Evolutionary conservation across 2,329 filamentous ascomycete species (phyloP), one percentile per base, ranked within the genome.

Genomic region (Lizonia empirigonia): DNA sequence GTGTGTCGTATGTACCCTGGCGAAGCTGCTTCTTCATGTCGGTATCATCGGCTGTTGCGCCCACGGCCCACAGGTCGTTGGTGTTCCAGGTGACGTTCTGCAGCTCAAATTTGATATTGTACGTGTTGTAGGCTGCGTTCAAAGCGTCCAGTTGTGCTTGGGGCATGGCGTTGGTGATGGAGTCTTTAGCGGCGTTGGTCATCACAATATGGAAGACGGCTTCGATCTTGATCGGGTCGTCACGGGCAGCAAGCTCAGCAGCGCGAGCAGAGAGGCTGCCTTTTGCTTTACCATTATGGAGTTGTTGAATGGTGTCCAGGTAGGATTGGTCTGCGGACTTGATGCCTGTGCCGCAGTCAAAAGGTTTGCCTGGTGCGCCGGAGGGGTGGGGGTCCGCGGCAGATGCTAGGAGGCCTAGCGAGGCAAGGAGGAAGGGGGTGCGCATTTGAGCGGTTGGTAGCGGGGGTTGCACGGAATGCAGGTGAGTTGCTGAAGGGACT

Each of bases 1-100:
- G 74, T 1, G 78, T 77, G 30, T 62, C 55, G 68, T 85, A 85
- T 30, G 67, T 78, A 42, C 83, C 82, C 50, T 76, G 71, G 18
- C 82, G 80, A 2, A 85, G 77, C 2, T 77, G 67, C 19, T 69
- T 64, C 66, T 85, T 85, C 79, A 84, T 81, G 10, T 50, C 59
- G 53, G 80, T 79, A 37, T 77, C 63, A 56, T 79, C 78, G 61
- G 78, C 76, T 19, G 66, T 67, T 26, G 72, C 74, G 44, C 72
- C 76, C 15, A 73, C 63, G 24, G 82, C 81, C 82, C 82, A 85
- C 36, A 70, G 71, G 58, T 82, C 77, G 70, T 83, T 84, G 50
- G 76, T 71, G 27, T 75, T 81, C 58, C 77, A 80, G 19, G 76
- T 78, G 23, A 80, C 73, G 50, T 78, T 76, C 44, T 72, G 59